Conservation (phyloP, 306 rosid genomes). For the Ormosia semicastrata region DNA sequence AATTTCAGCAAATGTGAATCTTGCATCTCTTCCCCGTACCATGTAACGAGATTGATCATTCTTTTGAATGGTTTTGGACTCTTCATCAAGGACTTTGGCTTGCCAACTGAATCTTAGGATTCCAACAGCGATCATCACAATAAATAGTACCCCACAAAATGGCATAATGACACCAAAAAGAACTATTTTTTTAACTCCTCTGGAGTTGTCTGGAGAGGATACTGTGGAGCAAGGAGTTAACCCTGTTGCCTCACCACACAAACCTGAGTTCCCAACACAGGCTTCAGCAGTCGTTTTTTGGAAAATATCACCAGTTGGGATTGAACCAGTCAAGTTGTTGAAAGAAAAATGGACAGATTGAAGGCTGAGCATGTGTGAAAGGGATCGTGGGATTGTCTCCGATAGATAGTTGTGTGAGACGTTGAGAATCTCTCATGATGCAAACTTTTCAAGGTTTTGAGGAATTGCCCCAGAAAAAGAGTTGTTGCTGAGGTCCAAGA, state of each 20-base stretch:
- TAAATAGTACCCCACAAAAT: constrained; percentile 31
- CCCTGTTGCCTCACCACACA: constrained; percentile 52
- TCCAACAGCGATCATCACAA: constrained; percentile 4
- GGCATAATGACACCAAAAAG: constrained; percentile 51
- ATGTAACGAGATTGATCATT: background rate
- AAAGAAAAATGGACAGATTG: constrained; percentile 53
- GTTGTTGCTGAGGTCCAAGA: too few species aligned
- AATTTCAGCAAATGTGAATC: constrained; percentile 45
- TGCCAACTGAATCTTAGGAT: background rate
- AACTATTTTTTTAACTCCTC: constrained; percentile 28
- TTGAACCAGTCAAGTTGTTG: constrained; percentile 53
- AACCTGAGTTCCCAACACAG: constrained; percentile 48
- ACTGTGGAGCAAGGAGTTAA: constrained; percentile 25
- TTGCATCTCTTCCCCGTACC: constrained; percentile 42
- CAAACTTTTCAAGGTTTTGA: too few species aligned
- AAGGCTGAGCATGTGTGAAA: constrained; percentile 49
- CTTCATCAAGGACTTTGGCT: constrained; percentile 28
- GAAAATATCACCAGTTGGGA: constrained; percentile 47
- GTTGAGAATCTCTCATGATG: too few species aligned
- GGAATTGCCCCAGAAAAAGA: too few species aligned
- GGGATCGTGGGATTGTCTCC: too few species aligned
- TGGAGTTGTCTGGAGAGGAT: background rate
- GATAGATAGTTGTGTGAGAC: too few species aligned
- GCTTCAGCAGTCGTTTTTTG: constrained; percentile 34
- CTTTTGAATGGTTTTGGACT: constrained; percentile 19